phyloP scores from a whole-genome alignment of 495 filamentous ascomycete species.

The Chlorociboria aeruginascens region DNA sequence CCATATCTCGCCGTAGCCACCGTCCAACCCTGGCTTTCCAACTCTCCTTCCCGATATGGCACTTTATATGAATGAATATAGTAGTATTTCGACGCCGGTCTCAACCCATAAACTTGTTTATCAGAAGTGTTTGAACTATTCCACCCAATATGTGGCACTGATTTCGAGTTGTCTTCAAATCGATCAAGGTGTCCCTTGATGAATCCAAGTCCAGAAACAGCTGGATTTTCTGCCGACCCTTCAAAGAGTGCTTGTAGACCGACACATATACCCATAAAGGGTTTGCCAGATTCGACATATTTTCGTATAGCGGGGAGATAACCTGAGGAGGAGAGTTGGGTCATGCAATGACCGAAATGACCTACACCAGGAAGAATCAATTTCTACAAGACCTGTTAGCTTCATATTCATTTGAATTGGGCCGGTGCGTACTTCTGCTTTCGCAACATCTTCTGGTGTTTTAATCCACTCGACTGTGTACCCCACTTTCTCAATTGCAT shows the following conservation, averaged over 20 bases:
- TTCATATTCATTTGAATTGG: neutral
- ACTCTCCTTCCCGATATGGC: conserved; percentile 53
- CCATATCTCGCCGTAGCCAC: conserved; percentile 85
- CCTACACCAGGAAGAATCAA: conserved; percentile 93
- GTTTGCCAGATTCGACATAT: conserved; percentile 78
- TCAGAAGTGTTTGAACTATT: conserved; percentile 58
- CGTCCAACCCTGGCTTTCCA: conserved; percentile 73
- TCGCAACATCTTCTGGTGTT: conserved; percentile 66
- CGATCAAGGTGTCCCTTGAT: conserved; percentile 59
- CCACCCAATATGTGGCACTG: conserved; percentile 97
- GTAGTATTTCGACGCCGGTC: conserved; percentile 84
- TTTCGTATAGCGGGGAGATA: conserved; percentile 67
- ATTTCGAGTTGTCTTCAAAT: conserved; percentile 67
- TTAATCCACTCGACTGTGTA: conserved; percentile 90
- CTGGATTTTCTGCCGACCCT: conserved; percentile 64
- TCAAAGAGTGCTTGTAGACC: conserved; percentile 84
- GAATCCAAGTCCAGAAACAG: conserved; percentile 59
- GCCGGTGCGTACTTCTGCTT: conserved; percentile 59
- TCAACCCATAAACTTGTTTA: conserved; percentile 58
- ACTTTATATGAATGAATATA: conserved; percentile 94
- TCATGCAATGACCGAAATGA: conserved; percentile 92
- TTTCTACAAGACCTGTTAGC: conserved; percentile 36
- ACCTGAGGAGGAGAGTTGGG: conserved; percentile 64
- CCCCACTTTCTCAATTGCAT: conserved; percentile 90
- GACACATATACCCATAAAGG: conserved; percentile 97